phyloP scores from a whole-genome alignment of 192 early-diverging fungal genomes.

The Entrophospora sp. region DNA sequence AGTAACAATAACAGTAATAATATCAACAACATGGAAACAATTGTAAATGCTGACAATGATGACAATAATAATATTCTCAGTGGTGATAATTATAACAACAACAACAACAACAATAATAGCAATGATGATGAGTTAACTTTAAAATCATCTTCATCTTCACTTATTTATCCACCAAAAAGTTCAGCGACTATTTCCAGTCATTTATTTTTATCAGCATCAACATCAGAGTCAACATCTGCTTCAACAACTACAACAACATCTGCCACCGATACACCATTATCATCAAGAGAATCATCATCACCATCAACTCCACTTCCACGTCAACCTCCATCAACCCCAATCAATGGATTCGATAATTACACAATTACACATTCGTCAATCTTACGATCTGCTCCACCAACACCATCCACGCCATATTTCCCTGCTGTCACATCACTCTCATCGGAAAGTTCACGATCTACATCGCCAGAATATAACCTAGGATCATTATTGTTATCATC shows the following conservation, averaged over 20 bases:
- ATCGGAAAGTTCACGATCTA: background rate
- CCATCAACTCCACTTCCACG: background rate
- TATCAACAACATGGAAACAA: too few species aligned
- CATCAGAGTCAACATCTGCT: background rate
- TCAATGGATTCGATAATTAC: background rate
- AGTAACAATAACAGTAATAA: too few species aligned
- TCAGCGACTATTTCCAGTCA: background rate
- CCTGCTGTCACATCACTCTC: background rate
- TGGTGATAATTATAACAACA: too few species aligned
- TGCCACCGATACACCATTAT: background rate
- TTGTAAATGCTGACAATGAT: too few species aligned
- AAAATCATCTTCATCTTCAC: too few species aligned
- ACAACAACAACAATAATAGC: too few species aligned
- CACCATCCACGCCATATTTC: conserved; percentile 1
- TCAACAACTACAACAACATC: background rate
- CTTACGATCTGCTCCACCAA: background rate
- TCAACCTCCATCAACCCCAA: background rate
- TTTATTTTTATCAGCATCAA: too few species aligned
- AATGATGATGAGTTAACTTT: too few species aligned
- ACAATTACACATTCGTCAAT: background rate
- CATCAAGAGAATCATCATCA: background rate
- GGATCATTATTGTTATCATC: background rate
- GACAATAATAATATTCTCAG: too few species aligned
- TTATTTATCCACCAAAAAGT: too few species aligned
- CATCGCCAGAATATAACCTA: background rate